Evolutionary conservation across 805 yeast species (phyloP).

Genomic region (Candida xyloterini): DNA sequence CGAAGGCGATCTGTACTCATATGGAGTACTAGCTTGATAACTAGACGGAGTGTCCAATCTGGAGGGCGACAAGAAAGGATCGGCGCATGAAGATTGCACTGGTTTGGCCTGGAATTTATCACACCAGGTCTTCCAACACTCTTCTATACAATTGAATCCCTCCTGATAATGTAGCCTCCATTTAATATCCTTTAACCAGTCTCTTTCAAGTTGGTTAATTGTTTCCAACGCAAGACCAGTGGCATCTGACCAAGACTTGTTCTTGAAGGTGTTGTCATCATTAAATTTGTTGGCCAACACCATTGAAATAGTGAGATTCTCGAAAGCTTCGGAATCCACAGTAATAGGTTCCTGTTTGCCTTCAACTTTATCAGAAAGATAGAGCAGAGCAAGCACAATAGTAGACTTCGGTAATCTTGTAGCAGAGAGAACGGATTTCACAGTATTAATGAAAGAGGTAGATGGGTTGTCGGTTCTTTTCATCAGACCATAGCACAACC

Average conservation of each 20-base stretch:
- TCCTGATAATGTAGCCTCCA: constrained; percentile 34
- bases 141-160: constrained; percentile 33
- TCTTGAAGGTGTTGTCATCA: constrained; percentile 95
- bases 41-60: constrained; percentile 8
- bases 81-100: constrained; percentile 6
- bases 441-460: constrained; percentile 52
- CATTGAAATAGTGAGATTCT: constrained; percentile 61
- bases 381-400: constrained; percentile 73
- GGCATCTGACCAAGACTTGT: constrained; percentile 95
- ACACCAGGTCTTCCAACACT: constrained; percentile 38
- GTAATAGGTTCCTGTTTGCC: constrained; percentile 30
- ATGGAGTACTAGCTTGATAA: constrained; percentile 9
- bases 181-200: constrained; percentile 37
- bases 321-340: constrained; percentile 44
- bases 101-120: constrained; percentile 24
- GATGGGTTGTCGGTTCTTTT: constrained; percentile 48
- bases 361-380: constrained; percentile 57
- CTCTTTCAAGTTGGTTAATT: constrained; percentile 66
- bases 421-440: constrained; percentile 71
- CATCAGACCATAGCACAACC: constrained; percentile 68
- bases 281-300: constrained; percentile 90
- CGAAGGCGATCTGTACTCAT: constrained; percentile 21
- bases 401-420: constrained; percentile 87
- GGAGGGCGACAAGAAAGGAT: constrained; percentile 10
- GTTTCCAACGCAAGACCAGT: constrained; percentile 66